These are phyloP conservation scores for Aspergillus flavus DNA, from an alignment of 2,329 filamentous ascomycete genomes.

Conservation along the genomic window DNA sequence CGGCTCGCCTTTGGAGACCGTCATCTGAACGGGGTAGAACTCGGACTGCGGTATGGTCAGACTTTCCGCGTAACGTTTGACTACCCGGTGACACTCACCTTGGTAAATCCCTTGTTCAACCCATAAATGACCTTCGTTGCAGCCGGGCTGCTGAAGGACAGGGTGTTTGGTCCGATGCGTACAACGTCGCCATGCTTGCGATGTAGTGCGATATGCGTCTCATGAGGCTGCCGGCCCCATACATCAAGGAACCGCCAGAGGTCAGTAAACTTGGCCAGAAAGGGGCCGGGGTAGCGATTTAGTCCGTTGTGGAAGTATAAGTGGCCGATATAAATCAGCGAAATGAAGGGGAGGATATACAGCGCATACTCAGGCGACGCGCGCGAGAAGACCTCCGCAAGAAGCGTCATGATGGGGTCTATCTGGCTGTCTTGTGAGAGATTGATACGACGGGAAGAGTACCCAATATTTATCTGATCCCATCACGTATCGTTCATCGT, in stretches of 20 bases:
- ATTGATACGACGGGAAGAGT: background rate
- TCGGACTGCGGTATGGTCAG: slow-evolving; percentile 54
- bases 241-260: slow-evolving; percentile 77
- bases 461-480: background rate
- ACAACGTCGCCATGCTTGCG: slow-evolving; percentile 73
- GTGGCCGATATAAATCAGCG: background rate
- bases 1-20: slow-evolving; percentile 67
- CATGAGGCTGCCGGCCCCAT: slow-evolving; percentile 64
- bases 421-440: background rate
- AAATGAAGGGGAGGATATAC: background rate
- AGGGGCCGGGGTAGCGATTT: slow-evolving; percentile 63
- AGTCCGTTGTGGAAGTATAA: slow-evolving; percentile 33
- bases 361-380: background rate
- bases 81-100: slow-evolving; percentile 52
- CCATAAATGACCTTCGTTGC: slow-evolving; percentile 80
- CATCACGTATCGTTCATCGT: background rate
- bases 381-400: background rate
- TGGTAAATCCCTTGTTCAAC: slow-evolving; percentile 76
- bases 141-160: slow-evolving; percentile 74
- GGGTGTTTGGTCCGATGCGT: slow-evolving; percentile 69
- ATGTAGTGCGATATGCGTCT: slow-evolving; percentile 70
- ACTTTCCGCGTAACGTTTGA: background rate
- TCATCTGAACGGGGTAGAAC: slow-evolving; percentile 79
- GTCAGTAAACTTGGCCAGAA: slow-evolving; percentile 68
- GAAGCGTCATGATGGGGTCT: background rate